A percentile compares a stretch with the other conserved stretches of the same genome.
These are phyloP conservation scores for Theobroma cacao DNA, from an alignment of 345 rosid species.

Conservation along the genomic window DNA sequence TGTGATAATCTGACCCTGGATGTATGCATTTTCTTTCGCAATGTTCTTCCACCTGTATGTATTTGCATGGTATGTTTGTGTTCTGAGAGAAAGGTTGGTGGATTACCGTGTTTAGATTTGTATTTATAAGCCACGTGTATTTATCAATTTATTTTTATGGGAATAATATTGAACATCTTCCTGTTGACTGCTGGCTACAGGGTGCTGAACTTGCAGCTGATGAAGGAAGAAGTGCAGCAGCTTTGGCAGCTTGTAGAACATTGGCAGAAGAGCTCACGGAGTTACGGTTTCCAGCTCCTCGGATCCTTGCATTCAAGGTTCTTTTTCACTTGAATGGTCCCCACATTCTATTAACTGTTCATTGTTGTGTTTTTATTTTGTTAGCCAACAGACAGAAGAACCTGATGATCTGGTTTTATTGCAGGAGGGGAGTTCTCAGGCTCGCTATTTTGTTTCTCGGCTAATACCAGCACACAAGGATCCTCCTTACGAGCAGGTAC, in stretches of 20 bases:
- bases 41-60: not conserved
- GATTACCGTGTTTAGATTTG: not conserved
- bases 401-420: constrained; percentile 16
- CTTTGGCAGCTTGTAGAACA: constrained; percentile 93
- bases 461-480: constrained; percentile 98
- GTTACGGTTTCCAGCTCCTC: constrained; percentile 92
- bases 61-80: not conserved
- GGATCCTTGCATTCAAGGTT: constrained; percentile 96
- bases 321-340: not conserved
- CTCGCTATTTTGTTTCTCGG: constrained; percentile 87
- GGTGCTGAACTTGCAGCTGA: constrained; percentile 93
- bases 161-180: not conserved
- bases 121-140: not conserved
- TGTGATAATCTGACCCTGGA: not conserved
- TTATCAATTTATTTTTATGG: not conserved
- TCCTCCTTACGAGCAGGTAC: constrained; percentile 96
- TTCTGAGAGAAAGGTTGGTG: not conserved
- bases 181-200: constrained; percentile 35
- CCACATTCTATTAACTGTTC: not conserved
- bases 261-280: constrained; percentile 95
- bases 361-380: not conserved
- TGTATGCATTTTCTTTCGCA: not conserved
- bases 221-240: constrained; percentile 83
- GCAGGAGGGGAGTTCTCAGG: constrained; percentile 97
- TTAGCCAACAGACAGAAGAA: not conserved